Evolutionary conservation across 306 rosid species (phyloP).

Genomic region (Pueraria montana): DNA sequence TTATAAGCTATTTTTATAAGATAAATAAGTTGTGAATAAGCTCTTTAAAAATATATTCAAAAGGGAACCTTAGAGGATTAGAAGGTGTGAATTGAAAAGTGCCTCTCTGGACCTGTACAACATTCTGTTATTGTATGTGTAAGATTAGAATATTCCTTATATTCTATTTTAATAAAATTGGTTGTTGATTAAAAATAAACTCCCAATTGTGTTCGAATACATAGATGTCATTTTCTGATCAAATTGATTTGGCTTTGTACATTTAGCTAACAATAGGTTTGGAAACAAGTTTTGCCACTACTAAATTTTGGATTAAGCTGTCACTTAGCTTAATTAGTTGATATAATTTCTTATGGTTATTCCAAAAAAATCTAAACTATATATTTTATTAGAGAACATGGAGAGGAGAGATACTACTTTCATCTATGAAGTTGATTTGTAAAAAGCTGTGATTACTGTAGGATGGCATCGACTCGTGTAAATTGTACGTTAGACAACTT

Average conservation of each 20-base stretch:
- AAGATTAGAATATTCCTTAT: neutral
- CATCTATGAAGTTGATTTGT: slow-evolving; percentile 28
- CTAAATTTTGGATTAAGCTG: neutral
- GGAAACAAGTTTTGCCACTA: neutral
- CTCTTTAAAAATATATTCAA: neutral
- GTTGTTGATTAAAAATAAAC: neutral
- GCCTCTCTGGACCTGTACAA: neutral
- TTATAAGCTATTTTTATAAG: too few relatives aligned
- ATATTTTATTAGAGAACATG: neutral
- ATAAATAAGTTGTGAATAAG: neutral
- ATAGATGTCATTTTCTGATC: neutral
- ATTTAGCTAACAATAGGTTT: slow-evolving; percentile 3
- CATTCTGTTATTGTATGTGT: neutral
- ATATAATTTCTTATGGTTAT: neutral
- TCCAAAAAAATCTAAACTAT: neutral
- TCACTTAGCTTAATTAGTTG: neutral
- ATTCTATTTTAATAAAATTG: neutral
- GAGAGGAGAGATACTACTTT: neutral
- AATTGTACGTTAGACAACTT: slow-evolving; percentile 43
- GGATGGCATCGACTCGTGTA: slow-evolving; percentile 41
- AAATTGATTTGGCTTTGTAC: neutral
- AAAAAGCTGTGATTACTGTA: slow-evolving; percentile 29
- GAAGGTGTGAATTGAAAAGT: neutral
- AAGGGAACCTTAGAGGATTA: neutral
- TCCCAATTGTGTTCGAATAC: neutral